Evolutionary conservation across 805 yeast species (phyloP), one percentile per base, ranked within the genome.

Genomic region (Candida koratica): DNA sequence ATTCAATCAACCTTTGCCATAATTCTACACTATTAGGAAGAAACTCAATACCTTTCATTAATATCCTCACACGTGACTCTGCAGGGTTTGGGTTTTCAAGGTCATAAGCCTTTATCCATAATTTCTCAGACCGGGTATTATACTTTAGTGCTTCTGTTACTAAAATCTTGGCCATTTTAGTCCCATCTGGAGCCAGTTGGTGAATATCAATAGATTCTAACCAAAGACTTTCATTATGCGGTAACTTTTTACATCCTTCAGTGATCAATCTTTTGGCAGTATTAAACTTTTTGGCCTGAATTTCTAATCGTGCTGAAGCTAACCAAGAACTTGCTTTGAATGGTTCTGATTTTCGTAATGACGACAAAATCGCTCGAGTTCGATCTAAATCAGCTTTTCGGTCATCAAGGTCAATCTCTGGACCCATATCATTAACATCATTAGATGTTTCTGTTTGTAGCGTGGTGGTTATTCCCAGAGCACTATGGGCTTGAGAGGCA

Each of bases 231-330:
- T 80, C 94, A 45, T 68, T 75, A 25, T 61, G 63, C 0, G 88
- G 85, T 45, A 89, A 77, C 28, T 64, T 63, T 4, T 61, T 64
- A 49, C 96, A 84, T 2, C 95, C 98, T 51, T 84, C 77, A n/a
- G 66, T 67, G 5, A 88, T 80, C 11, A 84, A 42, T 15, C 58
- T 59, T 36, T 73, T 71, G 0, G 97, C 96, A 10, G 57, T 57
- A 4, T 60, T 60, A 36, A 66, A 64, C 34, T 77, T 78, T 28
- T 69, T 69, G 1, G 80, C 81, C 29, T 70, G 72, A 45, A 76
- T 82, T 51, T 90, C 97, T 7, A 87, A 53, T 31, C 86, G 60
- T 0, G 96, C 94, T 32, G 87, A 75, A 0, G 94, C 86, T 15
- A 90, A 83, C 95, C 96, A 90, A 4, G 83, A 84, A 32, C 75